Evolutionary conservation across 192 early-diverging fungal species (phyloP), one percentile per base, ranked within the genome.

Genomic region (Backusella parvicylindrica): DNA sequence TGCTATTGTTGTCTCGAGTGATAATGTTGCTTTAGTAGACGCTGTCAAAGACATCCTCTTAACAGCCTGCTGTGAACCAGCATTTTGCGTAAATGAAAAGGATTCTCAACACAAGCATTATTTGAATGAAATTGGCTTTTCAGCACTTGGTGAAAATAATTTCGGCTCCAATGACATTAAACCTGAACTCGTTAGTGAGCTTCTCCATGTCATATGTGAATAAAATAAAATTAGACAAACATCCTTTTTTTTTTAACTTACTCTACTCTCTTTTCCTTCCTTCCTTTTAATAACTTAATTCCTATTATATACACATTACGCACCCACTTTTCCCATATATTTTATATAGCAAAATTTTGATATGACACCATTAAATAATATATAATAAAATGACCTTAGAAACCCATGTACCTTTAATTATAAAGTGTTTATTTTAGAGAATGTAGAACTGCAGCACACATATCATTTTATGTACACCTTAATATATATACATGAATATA

Each of bases 1-100:
- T 26, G 80, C 88, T 60, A 85, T 90, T 31, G 77, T 93, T 26
- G 81, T 84, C 47, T 88, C 78, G 16, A 89, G 85, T 40, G 87
- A 93, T 30, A 86, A 87, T 5, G 77, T 88, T 3, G 79, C 84
- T 9, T 81, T 92, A 28, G 74, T 92, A 18, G 88, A 91, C 38
- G 73, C 89, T 0, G 85, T 93, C 11, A 90, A 93, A 64, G 80
- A 80, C 0, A 92, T 93, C 63, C 79, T 93, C 28, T 85, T 88
- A 41, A 86, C 92, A 1, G 88, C 68, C 31, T 78, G 77, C 26
- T 70, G 68, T 15, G 82, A 83, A 28, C 78, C 81, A 6, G 79
- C 80, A n/a, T 72, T 83, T 18, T 49, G 72, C 6, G 70, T 70
- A 4, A 76, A 75, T 0, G 77, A 77, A 4, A 68, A 76, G 28